Conservation (phyloP, 2,329 filamentous ascomycete genomes). For the Xylariaceae sp. region DNA sequence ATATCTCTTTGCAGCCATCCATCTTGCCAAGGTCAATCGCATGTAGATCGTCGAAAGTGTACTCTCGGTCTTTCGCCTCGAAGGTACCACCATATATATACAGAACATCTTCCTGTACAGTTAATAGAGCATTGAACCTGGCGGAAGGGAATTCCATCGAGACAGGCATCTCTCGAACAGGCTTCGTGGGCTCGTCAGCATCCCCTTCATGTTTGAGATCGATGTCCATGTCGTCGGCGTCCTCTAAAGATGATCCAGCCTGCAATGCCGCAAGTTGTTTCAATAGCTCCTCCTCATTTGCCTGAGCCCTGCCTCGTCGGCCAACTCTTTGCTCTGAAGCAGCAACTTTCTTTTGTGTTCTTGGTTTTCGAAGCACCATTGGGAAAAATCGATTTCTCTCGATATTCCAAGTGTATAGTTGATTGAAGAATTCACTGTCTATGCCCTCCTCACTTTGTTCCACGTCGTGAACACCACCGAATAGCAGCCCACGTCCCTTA, state of each 20-base stretch:
- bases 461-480: slow-evolving; percentile 93
- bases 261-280: slow-evolving; percentile 86
- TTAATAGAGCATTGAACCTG: slow-evolving; percentile 88
- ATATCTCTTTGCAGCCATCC: slow-evolving; percentile 92
- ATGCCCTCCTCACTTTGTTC: slow-evolving; percentile 93
- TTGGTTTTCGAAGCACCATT: slow-evolving; percentile 75
- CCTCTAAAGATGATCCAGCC: slow-evolving; percentile 71
- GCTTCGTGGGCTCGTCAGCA: slow-evolving; percentile 62
- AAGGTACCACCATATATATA: slow-evolving; percentile 96
- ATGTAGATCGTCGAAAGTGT: slow-evolving; percentile 94
- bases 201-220: slow-evolving; percentile 57
- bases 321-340: slow-evolving; percentile 62
- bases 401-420: slow-evolving; percentile 90
- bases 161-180: slow-evolving; percentile 68
- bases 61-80: slow-evolving; percentile 93
- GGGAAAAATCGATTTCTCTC: slow-evolving; percentile 96
- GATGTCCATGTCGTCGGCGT: slow-evolving; percentile 51
- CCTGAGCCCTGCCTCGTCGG: slow-evolving; percentile 78
- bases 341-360: slow-evolving; percentile 69
- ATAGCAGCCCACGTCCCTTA: slow-evolving; percentile 89
- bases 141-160: slow-evolving; percentile 85
- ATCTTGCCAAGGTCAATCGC: slow-evolving; percentile 93
- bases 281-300: slow-evolving; percentile 89
- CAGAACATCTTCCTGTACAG: slow-evolving; percentile 89
- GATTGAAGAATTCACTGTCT: slow-evolving; percentile 96